Conservation (phyloP, 2,329 filamentous ascomycete genomes). For the Malbranchea zuffiana region DNA sequence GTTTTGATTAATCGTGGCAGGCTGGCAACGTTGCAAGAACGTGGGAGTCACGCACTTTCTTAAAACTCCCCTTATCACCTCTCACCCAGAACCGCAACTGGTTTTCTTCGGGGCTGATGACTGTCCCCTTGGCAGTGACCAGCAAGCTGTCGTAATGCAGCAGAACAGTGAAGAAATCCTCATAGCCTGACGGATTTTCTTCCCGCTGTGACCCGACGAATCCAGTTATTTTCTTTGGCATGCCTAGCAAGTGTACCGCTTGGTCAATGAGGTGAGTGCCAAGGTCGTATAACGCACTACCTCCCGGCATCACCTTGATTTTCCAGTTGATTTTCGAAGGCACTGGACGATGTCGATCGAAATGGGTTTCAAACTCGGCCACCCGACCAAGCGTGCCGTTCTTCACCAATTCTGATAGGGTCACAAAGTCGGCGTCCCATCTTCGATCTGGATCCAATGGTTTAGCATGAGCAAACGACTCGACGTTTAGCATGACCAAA, state of each 20-base stretch:
- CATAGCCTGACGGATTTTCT: constrained; percentile 41
- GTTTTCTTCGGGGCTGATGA: constrained; percentile 55
- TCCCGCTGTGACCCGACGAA: constrained; percentile 57
- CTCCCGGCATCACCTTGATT: constrained; percentile 52
- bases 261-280: constrained; percentile 70
- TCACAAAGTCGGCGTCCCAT: constrained; percentile 68
- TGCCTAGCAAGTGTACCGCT: constrained; percentile 57
- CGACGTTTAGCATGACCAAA: not conserved
- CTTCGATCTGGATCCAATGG: constrained; percentile 53
- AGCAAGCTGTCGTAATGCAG: constrained; percentile 57
- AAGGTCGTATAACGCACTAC: constrained; percentile 61
- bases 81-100: constrained; percentile 70
- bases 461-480: not conserved
- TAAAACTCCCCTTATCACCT: constrained; percentile 62
- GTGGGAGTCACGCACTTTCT: constrained; percentile 46
- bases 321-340: constrained; percentile 51
- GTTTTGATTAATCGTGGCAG: too few species aligned
- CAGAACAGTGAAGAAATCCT: constrained; percentile 49
- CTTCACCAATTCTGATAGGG: constrained; percentile 51
- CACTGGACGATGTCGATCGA: constrained; percentile 59
- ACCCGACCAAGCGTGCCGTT: constrained; percentile 56
- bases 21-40: too few species aligned
- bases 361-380: constrained; percentile 68
- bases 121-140: constrained; percentile 58
- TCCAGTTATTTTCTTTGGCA: constrained; percentile 55